Base-by-base conservation (phyloP, 495 filamentous ascomycete species). In the Aspergillus panamensis region DNA sequence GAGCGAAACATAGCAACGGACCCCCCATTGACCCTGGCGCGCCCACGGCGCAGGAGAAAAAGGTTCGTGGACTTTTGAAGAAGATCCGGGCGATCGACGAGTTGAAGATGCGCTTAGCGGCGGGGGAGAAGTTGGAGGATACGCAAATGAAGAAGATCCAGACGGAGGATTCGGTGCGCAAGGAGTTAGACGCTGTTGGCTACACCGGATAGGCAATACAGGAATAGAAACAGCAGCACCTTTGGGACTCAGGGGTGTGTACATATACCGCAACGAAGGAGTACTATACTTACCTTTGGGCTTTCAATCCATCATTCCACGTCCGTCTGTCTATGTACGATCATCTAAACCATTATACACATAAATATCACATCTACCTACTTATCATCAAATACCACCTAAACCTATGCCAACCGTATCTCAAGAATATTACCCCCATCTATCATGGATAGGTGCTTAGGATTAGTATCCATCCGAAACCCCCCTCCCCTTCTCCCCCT, bases 91-190 rank as follows among this genome's bases (percentile, higher is more conserved):
- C 94, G 12, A 98, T 98, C 65, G 94, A 97, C 62, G 94, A 98
- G 68, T 77, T 98, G 54, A 96, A 97, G 80, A 94, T 96, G 91
- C 83, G 94, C 51, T 84, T 90, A 59, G 94, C 93, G 3, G 84
- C 85, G 35, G 95, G 94, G 10, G 94, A 98, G 81, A 97, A 96
- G 77, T 70, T 98, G 55, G 94, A 98, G 73, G 92, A 96, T 69
- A 98, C 94, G 48, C 94, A 98, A 78, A 84, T 97, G 79, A 95
- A 94, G 83, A 98, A 98, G 82, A 98, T 98, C 60, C 81, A 83
- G 19, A 98, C 92, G 5, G 95, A 97, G 77, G 78, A 84, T 32
- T 68, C 78, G 8, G 91, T 98, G 32, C 80, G 90, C 54, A 88
- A 85, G 72, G 94, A 98, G 73, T 72, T 98, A 49, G 82, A 86